Evolutionary conservation across 805 yeast genomes (phyloP), one percentile per base, ranked within the genome.

Genomic region (Millerozyma miso): DNA sequence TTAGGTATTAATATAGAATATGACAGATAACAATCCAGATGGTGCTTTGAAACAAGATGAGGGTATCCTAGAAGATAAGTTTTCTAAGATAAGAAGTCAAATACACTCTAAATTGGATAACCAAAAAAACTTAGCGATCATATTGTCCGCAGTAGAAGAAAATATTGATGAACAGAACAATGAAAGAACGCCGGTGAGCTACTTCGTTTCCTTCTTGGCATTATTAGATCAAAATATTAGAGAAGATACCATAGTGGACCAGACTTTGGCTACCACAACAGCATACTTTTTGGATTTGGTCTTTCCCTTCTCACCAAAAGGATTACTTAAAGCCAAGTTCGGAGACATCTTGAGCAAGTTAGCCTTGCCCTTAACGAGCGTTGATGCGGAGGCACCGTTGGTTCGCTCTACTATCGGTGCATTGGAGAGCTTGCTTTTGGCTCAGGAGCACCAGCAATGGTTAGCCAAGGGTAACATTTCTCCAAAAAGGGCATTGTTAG

Each of bases 101-200:
- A 66, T 76, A 53, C 74, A 66, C 48, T 88, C 96, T n/a, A 88
- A 88, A 59, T 68, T 90, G 39, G 88, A 84, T 18, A 87, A 89
- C 62, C 97, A 89, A 66, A 85, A 84, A 56, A 88, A 85, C 58
- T 71, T 87, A 49, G 96, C 97, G 6, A 66, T 88, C 19, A 82
- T 91, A 43, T 73, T 93, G 38, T 76, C 84, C 17, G 96, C 97
- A 3, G 90, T 93, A 38, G 99, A 93, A 60, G 96, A 88, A 53
- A 87, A 87, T 52, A 75, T 93, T 35, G 72, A 75, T 35, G 88
- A 81, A 49, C 86, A 83, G 52, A 71, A 74, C 35, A 78, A 78
- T 39, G 73, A 74, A 37, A 73, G 69, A 45, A 72, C 85, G 13
- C 82, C 96, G 19, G 83, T 87, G 19, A 83, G 96, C 0, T 93